Base-by-base conservation (phyloP, 768 basidiomycete species). In the Boletus tylopilopsis region DNA sequence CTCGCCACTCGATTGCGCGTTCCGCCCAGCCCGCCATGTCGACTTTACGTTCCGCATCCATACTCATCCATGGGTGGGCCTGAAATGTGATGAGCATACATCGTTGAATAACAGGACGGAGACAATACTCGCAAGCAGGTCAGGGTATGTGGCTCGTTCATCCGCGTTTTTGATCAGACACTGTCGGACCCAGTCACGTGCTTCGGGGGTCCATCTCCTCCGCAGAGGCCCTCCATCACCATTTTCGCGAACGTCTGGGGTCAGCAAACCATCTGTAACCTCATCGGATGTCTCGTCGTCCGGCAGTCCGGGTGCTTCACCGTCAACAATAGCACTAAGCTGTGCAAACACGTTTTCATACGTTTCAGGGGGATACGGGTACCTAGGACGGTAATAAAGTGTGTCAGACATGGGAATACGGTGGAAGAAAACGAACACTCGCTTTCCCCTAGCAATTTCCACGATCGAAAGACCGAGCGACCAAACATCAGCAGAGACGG, bases 311-410 rank as follows among this genome's bases (percentile, higher is more conserved):
- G 95, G 95, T 10, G 94, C 87, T 48, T 93, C 90, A 1, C 94
- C 95, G 55, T 96, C 85, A 3, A 99, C 94, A 54, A 99, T 99
- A 4, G 95, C 94, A n/a, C 87, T 90, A 34, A 89, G 72, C 64
- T 99, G 95, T 2, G 94, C 95, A 70, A 99, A 96, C 15, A 97
- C 94, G 66, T 97, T 97, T 50, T 84, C 81, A 67, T 96, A 99
- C 7, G 93, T 95, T 72, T 98, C 94, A 23, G 94, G 94, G 25
- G 95, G 95, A 63, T 96, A 99, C 2, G 95, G 95, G 68, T 99
- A 98, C 63, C 66, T 67, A 25, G 13, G 24, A 30, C 34, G 32
- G 29, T 30, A 35, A 42, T 32, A 38, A 39, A 19, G 29, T n/a
- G 30, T 55, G 30, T 55, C 16, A 58, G 49, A 36, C 30, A 8